Conservation (phyloP, 202 grass and related monocot species). For the Carex sylvatica region DNA sequence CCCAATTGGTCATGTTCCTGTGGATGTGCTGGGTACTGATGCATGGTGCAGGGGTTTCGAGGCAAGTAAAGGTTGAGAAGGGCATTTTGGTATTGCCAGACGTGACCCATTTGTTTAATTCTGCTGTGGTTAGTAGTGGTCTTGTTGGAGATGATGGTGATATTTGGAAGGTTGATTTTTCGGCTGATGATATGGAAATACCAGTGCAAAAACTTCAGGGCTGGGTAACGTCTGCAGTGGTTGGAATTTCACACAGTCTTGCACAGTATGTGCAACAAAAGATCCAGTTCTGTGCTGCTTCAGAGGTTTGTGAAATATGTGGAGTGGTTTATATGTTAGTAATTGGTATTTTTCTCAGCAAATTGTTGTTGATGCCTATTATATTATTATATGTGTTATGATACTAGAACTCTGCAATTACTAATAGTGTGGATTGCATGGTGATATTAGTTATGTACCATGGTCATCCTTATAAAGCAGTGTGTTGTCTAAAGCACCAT, state of each 20-base stretch:
- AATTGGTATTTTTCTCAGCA: not conserved
- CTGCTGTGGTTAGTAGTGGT: constrained; percentile 53
- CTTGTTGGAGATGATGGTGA: constrained; percentile 46
- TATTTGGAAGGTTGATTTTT: constrained; percentile 54
- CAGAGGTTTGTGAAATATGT: constrained; percentile 45
- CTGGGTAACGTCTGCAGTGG: constrained; percentile 54
- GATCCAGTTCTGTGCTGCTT: constrained; percentile 39
- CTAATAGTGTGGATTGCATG: constrained; percentile 7
- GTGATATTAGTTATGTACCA: not conserved
- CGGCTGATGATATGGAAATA: constrained; percentile 39
- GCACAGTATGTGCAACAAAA: constrained; percentile 59
- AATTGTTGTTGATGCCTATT: not conserved
- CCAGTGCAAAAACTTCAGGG: constrained; percentile 61
- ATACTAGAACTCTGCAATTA: not conserved
- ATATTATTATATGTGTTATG: no score
- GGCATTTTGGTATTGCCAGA: constrained; percentile 47
- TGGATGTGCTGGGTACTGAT: constrained; percentile 82
- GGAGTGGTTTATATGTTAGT: constrained; percentile 7
- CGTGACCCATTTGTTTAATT: constrained; percentile 53
- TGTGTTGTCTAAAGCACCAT: not conserved
- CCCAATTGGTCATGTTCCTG: constrained; percentile 53
- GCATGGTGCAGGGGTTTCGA: constrained; percentile 29
- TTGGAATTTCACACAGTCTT: constrained; percentile 52
- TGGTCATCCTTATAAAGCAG: not conserved
- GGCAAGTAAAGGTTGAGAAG: constrained; percentile 16